Conservation (phyloP, 1,284 basidiomycete species). For the Leccinum subrobustum region DNA sequence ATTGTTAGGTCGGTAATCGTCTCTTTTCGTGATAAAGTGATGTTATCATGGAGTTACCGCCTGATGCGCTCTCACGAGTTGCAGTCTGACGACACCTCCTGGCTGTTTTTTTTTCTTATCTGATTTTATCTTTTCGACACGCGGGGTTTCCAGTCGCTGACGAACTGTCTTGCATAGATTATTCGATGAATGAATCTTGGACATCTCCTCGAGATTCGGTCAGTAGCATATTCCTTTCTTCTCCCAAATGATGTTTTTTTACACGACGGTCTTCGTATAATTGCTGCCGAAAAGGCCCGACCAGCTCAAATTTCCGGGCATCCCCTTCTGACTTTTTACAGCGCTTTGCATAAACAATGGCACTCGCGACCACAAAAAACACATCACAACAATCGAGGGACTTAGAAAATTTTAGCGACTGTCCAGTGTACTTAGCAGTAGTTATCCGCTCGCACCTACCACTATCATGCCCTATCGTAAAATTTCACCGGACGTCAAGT, state of each 20-base stretch:
- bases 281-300: constrained; percentile 79
- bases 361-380: too few species aligned
- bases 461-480: too few species aligned
- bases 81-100: constrained; percentile 64
- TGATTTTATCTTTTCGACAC: constrained; percentile 8
- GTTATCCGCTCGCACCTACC: too few species aligned
- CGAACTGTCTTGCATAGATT: neutral
- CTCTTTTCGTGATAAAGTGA: constrained; percentile 26
- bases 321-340: constrained; percentile 55
- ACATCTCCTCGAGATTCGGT: neutral
- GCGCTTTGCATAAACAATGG: too few species aligned
- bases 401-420: too few species aligned
- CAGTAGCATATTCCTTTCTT: neutral
- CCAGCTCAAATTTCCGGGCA: constrained; percentile 81
- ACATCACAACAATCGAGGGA: too few species aligned
- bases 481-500: too few species aligned
- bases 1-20: constrained; percentile 4
- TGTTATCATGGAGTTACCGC: constrained; percentile 78
- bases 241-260: constrained; percentile 49
- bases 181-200: neutral
- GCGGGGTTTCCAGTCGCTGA: constrained; percentile 1
- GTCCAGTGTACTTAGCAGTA: too few species aligned
- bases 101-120: constrained; percentile 56
- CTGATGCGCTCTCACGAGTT: constrained; percentile 48
- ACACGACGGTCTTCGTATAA: constrained; percentile 84